These are phyloP conservation scores for Suaeda aralocaspica DNA, from an alignment of 148 eudicot species.

Conservation along the genomic window DNA sequence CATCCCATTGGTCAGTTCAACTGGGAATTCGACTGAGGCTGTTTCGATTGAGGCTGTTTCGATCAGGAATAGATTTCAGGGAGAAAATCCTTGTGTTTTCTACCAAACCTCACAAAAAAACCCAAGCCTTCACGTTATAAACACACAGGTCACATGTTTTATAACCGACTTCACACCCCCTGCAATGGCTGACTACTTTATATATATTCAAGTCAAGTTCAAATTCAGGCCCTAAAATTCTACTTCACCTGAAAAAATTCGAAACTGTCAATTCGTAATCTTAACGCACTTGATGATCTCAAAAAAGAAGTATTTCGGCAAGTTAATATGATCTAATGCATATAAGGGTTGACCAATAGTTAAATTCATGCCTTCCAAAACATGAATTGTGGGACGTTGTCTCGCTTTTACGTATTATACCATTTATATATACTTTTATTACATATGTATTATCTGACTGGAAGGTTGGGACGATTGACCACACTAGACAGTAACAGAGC, in stretches of 20 bases:
- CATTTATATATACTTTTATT: not conserved
- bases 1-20: conserved; percentile 82
- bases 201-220: not conserved
- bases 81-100: conserved; percentile 29
- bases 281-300: too few relatives aligned
- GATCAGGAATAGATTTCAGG: conserved; percentile 40
- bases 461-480: conserved; percentile 88
- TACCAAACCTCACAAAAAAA: conserved; percentile 38
- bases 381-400: too few relatives aligned
- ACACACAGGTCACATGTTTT: conserved; percentile 46
- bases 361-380: too few relatives aligned
- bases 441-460: conserved; percentile 28
- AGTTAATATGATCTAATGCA: too few relatives aligned
- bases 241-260: too few relatives aligned
- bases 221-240: too few relatives aligned
- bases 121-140: conserved; percentile 32
- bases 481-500: conserved; percentile 56
- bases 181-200: not conserved
- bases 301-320: too few relatives aligned
- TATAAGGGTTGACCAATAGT: too few relatives aligned
- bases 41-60: too few relatives aligned
- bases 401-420: too few relatives aligned
- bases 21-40: conserved; percentile 49
- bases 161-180: not conserved
- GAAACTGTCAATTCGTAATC: too few relatives aligned